Evolutionary conservation across 140 eudicot species (phyloP), one percentile per base, ranked within the genome.

Genomic region (Cichorium intybus): DNA sequence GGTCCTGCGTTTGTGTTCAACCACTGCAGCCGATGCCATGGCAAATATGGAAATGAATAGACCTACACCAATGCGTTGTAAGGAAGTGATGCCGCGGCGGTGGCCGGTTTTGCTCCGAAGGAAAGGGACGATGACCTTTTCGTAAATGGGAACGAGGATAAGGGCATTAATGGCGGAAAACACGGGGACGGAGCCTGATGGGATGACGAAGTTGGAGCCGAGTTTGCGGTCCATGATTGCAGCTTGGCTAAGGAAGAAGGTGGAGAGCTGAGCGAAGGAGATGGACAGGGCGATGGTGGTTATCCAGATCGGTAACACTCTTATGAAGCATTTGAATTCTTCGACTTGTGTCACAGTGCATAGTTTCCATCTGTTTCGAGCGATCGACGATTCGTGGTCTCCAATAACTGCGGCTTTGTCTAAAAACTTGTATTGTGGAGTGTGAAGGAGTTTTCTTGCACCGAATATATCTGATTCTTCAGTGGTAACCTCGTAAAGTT

Each of bases 291-390:
- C 97, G 2, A 89, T 89, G 58, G 97, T 89, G 33, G 97, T 78
- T 2, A 83, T 95, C 97, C 97, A 85, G 2, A 89, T 56, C 0
- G 97, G 97, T n/a, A 89, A 74, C 48, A 85, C 73, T 39, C 95
- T 46, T 1, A 89, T 49, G 80, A 89, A 85, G 80, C 80, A 80
- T 79, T 89, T 89, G 79, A 85, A 65, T 70, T 89, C 97, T 74
- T 89, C 97, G 12, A 89, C 91, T 77, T 89, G 97, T 26, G 97
- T 89, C 5, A 89, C 80, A 0, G 95, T 89, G 78, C 97, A 85
- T 55, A 85, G 61, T 33, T 66, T 80, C 97, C 97, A 89, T 2
- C 91, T 39, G 79, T 76, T 81, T 18, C 12, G 64, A 37, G 62
- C 45, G 68, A 41, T 75, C 56, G 57, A 17, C 16, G 68, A n/a